These are phyloP conservation scores for Gautieria morchelliformis DNA, from an alignment of 768 basidiomycete genomes.

Conservation along the genomic window DNA sequence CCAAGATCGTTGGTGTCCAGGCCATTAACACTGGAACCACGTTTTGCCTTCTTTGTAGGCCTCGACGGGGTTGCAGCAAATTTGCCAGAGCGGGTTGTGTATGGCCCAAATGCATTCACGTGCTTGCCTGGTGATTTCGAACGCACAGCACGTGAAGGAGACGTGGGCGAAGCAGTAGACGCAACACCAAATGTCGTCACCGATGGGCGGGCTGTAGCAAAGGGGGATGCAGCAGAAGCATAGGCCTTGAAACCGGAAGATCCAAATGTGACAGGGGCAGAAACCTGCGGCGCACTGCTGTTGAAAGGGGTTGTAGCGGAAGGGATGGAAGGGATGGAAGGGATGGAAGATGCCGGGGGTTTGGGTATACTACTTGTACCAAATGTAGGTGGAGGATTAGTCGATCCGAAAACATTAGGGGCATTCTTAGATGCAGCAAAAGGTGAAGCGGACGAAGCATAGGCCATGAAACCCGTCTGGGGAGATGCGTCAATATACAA, in stretches of 20 bases:
- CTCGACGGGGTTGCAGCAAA: constrained; percentile 13
- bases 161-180: constrained; percentile 15
- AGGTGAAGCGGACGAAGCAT: constrained; percentile 64
- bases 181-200: constrained; percentile 43
- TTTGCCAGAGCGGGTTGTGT: constrained; percentile 12
- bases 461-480: constrained; percentile 60
- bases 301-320: constrained; percentile 27
- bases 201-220: constrained; percentile 49
- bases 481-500: constrained; percentile 37
- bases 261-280: constrained; percentile 8
- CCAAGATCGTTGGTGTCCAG: constrained; percentile 8
- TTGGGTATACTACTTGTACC: constrained; percentile 7
- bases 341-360: constrained; percentile 15
- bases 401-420: constrained; percentile 8
- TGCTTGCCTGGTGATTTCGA: constrained; percentile 14
- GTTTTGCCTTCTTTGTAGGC: constrained; percentile 8
- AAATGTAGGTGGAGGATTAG: constrained; percentile 9
- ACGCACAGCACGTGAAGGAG: neutral
- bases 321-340: constrained; percentile 9
- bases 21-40: neutral
- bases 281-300: constrained; percentile 8
- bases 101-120: constrained; percentile 9
- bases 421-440: constrained; percentile 35
- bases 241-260: constrained; percentile 65
- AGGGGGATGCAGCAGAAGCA: constrained; percentile 64